Base-by-base conservation (phyloP, 345 rosid genomes). In the Salix suchowensis region DNA sequence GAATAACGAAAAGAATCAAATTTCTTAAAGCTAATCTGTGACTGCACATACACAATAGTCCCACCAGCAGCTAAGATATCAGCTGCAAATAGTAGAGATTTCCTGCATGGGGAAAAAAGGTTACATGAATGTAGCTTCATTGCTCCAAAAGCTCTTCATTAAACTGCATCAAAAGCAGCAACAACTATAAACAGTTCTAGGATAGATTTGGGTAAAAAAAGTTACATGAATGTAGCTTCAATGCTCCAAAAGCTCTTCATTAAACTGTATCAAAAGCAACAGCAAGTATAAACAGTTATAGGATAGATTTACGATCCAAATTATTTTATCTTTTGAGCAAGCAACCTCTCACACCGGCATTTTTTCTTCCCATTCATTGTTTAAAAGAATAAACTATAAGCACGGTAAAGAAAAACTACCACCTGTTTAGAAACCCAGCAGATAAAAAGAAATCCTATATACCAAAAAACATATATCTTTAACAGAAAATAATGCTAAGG, bases 41-140 rank as follows among this genome's bases (percentile, higher is more conserved):
- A 92, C 50, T 89, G 88, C 76, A 89, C n/a, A 74, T 88, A 94
- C 30, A 88, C 90, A 74, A 96, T 90, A 55, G 98, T 86, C 73
- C 98, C 97, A 78, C 97, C 97, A 70, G 94, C 97, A 72, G 88
- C 92, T 65, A 92, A 80, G 65, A 94, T 78, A 74, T 98, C 94
- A 60, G 95, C 81, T 42, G 97, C 94, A 83, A 93, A 86, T 77
- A 96, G 82, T 70, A 94, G 85, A 68, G 86, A 72, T 86, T 92
- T 96, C 88, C 99, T 96, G 88, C n/a, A n/a, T 32, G 52, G 54
- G 69, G 32, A 39, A 68, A 70, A 77, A 81, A 74, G 18, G 79
- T 32, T 23, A 70, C 18, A n/a, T n/a, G 62, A 55, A 55, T n/a
- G 28, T 1, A 55, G 62, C 23, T 55, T 55, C 62, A n/a, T 55